These are phyloP conservation scores for Phytopythium sindhum DNA, from an alignment of 352 stramenopile genomes.

Conservation along the genomic window DNA sequence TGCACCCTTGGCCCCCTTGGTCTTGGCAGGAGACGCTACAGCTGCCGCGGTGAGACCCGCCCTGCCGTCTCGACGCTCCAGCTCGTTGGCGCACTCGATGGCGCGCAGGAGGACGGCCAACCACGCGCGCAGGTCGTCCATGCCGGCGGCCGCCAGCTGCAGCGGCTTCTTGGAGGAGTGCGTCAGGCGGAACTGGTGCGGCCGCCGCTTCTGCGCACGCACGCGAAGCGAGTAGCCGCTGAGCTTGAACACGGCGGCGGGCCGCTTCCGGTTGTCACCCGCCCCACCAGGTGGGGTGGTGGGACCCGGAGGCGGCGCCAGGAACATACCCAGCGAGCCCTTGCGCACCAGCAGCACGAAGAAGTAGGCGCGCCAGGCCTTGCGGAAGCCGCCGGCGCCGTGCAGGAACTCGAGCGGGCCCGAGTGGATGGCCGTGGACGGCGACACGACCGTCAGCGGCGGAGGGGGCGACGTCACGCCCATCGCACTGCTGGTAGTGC, in stretches of 20 bases:
- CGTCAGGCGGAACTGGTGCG: conserved; percentile 58
- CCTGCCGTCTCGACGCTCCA: no score
- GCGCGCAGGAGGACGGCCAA: conserved; percentile 57
- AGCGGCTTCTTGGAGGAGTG: conserved; percentile 59
- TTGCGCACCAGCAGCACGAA: conserved; percentile 75
- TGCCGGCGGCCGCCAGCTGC: conserved; percentile 47
- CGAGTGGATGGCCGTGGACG: conserved; percentile 38
- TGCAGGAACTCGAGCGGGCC: conserved; percentile 51
- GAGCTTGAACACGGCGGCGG: conserved; percentile 63
- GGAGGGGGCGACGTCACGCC: background rate
- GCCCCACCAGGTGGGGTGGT: background rate
- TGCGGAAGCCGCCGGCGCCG: conserved; percentile 47
- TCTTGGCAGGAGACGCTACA: no score
- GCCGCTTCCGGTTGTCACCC: conserved; percentile 31
- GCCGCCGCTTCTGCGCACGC: conserved; percentile 53
- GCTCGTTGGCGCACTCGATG: conserved; percentile 53
- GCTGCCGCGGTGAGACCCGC: no score
- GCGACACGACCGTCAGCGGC: conserved; percentile 6
- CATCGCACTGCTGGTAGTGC: background rate
- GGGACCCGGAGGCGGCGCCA: conserved; percentile 9
- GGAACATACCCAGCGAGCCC: conserved; percentile 68
- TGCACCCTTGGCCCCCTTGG: no score
- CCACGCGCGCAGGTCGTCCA: conserved; percentile 75
- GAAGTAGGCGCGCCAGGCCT: conserved; percentile 60
- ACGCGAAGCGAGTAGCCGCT: conserved; percentile 65